These are phyloP conservation scores for Phytophthora hibernalis DNA, from an alignment of 352 stramenopile species.

Conservation along the genomic window DNA sequence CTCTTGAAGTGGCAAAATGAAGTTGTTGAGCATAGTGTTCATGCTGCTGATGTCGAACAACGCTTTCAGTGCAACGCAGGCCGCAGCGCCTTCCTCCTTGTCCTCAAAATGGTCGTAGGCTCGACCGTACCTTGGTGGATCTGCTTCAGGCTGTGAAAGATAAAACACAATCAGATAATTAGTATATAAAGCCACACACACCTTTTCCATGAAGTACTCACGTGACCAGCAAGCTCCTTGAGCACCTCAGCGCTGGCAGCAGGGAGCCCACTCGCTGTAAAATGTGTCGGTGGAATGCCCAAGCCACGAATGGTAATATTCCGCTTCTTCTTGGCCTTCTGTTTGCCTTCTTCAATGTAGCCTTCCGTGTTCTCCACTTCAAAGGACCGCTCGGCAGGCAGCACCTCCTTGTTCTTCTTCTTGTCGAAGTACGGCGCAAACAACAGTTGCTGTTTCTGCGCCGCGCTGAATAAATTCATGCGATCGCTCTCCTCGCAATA, in stretches of 20 bases:
- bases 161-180: slow-evolving; percentile 19
- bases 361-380: slow-evolving; percentile 86
- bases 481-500: slow-evolving; percentile 95
- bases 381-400: slow-evolving; percentile 74
- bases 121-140: slow-evolving; percentile 72
- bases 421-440: slow-evolving; percentile 92
- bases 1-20: slow-evolving; percentile 93
- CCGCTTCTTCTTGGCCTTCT: slow-evolving; percentile 80
- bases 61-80: slow-evolving; percentile 95
- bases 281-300: slow-evolving; percentile 92
- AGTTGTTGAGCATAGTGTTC: slow-evolving; percentile 99
- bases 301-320: slow-evolving; percentile 89
- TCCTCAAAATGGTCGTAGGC: slow-evolving; percentile 96
- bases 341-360: slow-evolving; percentile 72
- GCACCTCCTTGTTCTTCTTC: slow-evolving; percentile 78
- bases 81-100: slow-evolving; percentile 91
- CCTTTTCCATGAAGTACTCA: slow-evolving; percentile 20
- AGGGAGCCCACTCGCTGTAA: slow-evolving; percentile 92
- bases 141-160: slow-evolving; percentile 69
- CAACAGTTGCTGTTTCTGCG: slow-evolving; percentile 96
- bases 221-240: slow-evolving; percentile 92
- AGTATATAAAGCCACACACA: slow-evolving; percentile 2
- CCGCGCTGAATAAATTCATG: slow-evolving; percentile 95
- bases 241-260: slow-evolving; percentile 95
- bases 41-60: slow-evolving; percentile 97